These are phyloP conservation scores for Miamiensis avidus DNA, from an alignment of 169 alveolate genomes.

Conservation along the genomic window DNA sequence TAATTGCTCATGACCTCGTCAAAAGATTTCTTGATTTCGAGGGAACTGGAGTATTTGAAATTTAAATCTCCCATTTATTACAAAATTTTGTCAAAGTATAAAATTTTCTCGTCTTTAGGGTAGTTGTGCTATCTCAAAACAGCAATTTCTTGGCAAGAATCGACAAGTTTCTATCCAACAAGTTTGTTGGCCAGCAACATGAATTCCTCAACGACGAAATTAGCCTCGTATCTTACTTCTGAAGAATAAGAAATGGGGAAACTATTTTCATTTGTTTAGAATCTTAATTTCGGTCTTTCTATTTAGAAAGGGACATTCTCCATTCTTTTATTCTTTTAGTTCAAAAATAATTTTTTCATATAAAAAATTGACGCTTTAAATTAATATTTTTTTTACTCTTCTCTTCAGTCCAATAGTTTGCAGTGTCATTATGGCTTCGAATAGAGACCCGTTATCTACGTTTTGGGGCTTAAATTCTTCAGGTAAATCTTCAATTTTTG, in stretches of 20 bases:
- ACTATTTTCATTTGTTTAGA: conserved; percentile 51
- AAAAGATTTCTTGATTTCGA: conserved; percentile 46
- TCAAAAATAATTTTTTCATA: too few species aligned
- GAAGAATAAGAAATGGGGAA: conserved; percentile 57
- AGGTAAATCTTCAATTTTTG: conserved; percentile 43
- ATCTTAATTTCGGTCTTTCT: conserved; percentile 63
- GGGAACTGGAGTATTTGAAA: conserved; percentile 56
- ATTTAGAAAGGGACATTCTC: conserved; percentile 69
- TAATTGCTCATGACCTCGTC: conserved; percentile 31
- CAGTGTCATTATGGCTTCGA: conserved; percentile 50
- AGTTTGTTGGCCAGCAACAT: conserved; percentile 80
- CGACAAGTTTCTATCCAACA: conserved; percentile 62
- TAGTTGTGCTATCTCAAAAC: conserved; percentile 72
- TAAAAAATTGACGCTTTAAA: conserved; percentile 9
- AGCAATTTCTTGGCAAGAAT: conserved; percentile 60
- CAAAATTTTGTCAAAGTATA: conserved; percentile 26
- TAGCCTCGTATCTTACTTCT: conserved; percentile 62
- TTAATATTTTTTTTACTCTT: conserved; percentile 25
- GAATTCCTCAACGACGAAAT: conserved; percentile 79
- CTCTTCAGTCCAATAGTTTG: conserved; percentile 63
- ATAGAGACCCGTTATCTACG: conserved; percentile 53
- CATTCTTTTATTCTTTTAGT: conserved; percentile 43
- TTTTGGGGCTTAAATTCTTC: conserved; percentile 57
- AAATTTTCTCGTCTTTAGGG: conserved; percentile 62
- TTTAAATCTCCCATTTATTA: conserved; percentile 3